Evolutionary conservation across 2,329 filamentous ascomycete species (phyloP), one percentile per base, ranked within the genome.

Genomic region (Aureobasidium sp.): DNA sequence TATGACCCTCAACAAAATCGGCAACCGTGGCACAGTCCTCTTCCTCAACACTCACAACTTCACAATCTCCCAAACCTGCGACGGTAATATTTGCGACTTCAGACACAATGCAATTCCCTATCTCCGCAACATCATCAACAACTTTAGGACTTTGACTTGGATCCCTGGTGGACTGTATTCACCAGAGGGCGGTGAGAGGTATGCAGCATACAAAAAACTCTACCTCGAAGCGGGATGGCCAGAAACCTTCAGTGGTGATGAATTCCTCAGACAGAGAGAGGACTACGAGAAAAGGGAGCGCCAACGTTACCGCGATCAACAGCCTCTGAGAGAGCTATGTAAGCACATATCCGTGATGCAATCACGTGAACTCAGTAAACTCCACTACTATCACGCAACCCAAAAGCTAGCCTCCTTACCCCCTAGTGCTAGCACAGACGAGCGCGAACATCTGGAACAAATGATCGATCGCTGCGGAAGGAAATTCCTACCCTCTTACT

Each of bases 121-220:
- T 21, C 23, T 38, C 11, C 49, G 31, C 11, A 37, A 50, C 15
- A 19, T 61, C 7, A 57, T 61, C 23, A 15, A 25, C 17, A 49
- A 46, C 5, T 57, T 61, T 25, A 25, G 29, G 21, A 19, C 42
- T 11, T n/a, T 61, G 1, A 19, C 23, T 5, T 49, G 55, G 40
- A 57, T 61, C 1, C 60, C 60, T 7, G 60, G 60, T 11, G 60
- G 60, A 19, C 50, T 61, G 0, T 61, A 57, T n/a, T 29, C 43
- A 0, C 6, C 23, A 29, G n/a, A 49, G n/a, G n/a, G n/a, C 27
- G n/a, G 13, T 5, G n/a, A 33, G 6, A 33, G 27, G 11, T 33
- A 19, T 13, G 10, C 27, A 31, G 45, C 45, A n/a, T 49, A 46
- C 15, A 17, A n/a, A 29, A n/a, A 29, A 1, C 43, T 46, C 43